Evolutionary conservation across 2,329 filamentous ascomycete genomes (phyloP), one percentile per base, ranked within the genome.

Genomic region (Pseudonectria foliicola): DNA sequence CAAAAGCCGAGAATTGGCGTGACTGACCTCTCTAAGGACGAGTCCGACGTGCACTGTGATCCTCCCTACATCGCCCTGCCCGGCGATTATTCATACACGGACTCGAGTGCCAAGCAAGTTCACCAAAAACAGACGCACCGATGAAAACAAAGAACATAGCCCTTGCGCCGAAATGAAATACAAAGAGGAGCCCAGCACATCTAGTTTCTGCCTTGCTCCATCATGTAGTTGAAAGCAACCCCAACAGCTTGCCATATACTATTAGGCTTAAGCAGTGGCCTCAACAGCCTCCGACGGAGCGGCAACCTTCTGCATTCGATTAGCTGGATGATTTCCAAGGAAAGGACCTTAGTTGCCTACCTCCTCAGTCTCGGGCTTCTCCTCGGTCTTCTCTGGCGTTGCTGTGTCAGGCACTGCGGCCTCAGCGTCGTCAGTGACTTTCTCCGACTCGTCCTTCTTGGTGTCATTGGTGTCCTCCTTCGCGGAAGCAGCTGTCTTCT

Each of bases 401-500:
- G 27, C 30, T 12, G 29, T 29, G 6, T 40, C 45, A 4, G 27
- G 26, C 29, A 33, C 13, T 29, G 16, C 13, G 25, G 27, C 18
- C 18, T 38, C 38, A 13, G 37, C 6, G 30, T 33, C 29, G 18
- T 13, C 31, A 13, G 34, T 38, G 23, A 32, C 11, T 25, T 55
- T 47, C 23, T 52, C 43, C 12, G 37, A 11, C 46, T 62, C 55
- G 23, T 55, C 59, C 27, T 56, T 55, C 40, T 66, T 63, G 3
- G 53, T 50, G 29, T 64, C 53, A 18, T 68, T 62, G 27, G 54
- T 48, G 16, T 54, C 56, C 25, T 63, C 59, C 40, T 67, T 62
- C 33, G 54, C 56, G 15, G 62, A 66, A 33, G 70, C 63, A 11
- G 57, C 48, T 33, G 71, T 73, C 31, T 61, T 56, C 6, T 67